Evolutionary conservation across 2,329 filamentous ascomycete species (phyloP), one percentile per base, ranked within the genome.

Genomic region (Exophiala dermatitidis): DNA sequence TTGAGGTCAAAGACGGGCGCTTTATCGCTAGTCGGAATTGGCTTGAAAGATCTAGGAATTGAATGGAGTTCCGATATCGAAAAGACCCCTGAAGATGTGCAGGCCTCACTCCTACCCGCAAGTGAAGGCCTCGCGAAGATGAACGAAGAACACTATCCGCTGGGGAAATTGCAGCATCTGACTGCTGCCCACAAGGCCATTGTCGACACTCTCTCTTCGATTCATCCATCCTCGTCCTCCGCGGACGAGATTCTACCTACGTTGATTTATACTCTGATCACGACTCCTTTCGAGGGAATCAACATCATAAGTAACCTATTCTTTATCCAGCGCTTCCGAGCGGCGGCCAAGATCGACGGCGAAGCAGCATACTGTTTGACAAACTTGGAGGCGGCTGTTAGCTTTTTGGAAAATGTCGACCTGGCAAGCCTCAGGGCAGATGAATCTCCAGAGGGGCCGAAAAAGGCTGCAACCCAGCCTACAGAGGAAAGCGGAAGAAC

Each of bases 171-270:
- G 40, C 87, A 90, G 64, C 84, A 90, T 64, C 77, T 98, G 52
- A 95, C 90, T 60, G 83, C 84, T 37, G 88, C 89, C 2, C 93
- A 97, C 69, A 94, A 94, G 73, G 86, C 84, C 60, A 97, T 98
- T 59, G 93, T 98, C 46, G 91, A 97, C 68, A 90, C 90, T 3
- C 68, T 86, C 12, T 83, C 81, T 10, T 77, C 80, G 50, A 71
- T 84, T 19, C 78, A 84, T 50, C 80, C 82, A 5, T 80, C 90
- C 0, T 80, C 81, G 0, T 95, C 93, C 0, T 97, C 93, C 1
- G 93, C 93, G 2, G 93, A 98, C 66, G 93, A 97, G 71, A 94
- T 98, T 50, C 83, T 98, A 68, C 93, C 93, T 0, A 95, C 95
- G 69, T 78, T 98, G 58, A 98, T 98, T 57, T 98, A 95, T 72